Conservation (phyloP, 345 rosid genomes). For the Eucalyptus curtisii region DNA sequence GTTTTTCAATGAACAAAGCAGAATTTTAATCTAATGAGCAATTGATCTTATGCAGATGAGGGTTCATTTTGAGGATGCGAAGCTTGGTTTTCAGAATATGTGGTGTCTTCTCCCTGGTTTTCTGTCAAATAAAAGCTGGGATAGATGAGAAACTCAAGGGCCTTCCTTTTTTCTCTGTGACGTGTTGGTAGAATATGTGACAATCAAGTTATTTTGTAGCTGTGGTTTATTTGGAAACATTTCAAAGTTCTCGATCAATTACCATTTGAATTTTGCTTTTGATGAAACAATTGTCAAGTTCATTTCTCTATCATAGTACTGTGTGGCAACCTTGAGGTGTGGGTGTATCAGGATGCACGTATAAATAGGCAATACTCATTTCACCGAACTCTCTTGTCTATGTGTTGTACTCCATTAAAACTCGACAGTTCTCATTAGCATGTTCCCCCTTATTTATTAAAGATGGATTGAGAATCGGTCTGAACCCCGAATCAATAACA, state of each 20-base stretch:
- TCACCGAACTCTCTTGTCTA: neutral
- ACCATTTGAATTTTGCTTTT: neutral
- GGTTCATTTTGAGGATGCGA: neutral
- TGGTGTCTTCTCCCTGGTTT: neutral
- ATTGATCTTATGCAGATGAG: neutral
- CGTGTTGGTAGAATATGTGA: neutral
- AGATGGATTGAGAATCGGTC: no score
- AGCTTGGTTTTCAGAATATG: neutral
- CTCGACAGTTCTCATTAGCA: neutral
- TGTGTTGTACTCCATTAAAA: neutral
- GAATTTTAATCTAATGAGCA: neutral
- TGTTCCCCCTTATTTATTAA: no score
- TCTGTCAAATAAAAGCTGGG: neutral
- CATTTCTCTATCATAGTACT: neutral
- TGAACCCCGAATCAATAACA: neutral
- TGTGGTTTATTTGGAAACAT: neutral
- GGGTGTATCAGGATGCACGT: neutral
- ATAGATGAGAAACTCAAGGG: neutral
- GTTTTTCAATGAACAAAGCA: neutral
- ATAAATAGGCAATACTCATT: neutral
- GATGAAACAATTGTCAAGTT: neutral
- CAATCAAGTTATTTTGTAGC: neutral
- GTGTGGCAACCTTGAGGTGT: neutral
- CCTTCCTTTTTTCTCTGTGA: neutral
- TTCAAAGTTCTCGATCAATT: neutral